These are phyloP conservation scores for Cutaneotrichosporon cavernicola DNA, from an alignment of 1,284 basidiomycete species.

Conservation along the genomic window DNA sequence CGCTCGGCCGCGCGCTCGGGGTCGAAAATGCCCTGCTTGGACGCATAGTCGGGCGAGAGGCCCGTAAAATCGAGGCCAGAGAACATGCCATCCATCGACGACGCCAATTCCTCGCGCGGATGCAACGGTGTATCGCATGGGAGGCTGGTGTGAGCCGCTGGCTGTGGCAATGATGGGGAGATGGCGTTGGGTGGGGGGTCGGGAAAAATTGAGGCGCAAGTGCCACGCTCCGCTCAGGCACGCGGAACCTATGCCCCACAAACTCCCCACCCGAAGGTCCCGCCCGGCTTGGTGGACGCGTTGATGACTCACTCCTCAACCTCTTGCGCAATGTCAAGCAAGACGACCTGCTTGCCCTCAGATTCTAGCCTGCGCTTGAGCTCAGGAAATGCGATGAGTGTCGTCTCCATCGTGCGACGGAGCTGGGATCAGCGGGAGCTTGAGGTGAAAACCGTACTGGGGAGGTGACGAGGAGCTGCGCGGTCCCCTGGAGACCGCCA, in stretches of 20 bases:
- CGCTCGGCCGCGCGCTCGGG: slow-evolving; percentile 39
- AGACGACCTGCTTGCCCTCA: slow-evolving; percentile 42
- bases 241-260: neutral
- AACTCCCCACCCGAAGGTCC: neutral
- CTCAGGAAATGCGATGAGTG: slow-evolving; percentile 44
- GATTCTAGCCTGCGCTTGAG: slow-evolving; percentile 39
- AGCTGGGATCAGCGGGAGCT: slow-evolving; percentile 31
- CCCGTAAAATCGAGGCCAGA: slow-evolving; percentile 46
- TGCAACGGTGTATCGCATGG: slow-evolving; percentile 50
- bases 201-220: neutral
- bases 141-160: slow-evolving; percentile 24
- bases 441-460: slow-evolving; percentile 33
- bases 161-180: neutral
- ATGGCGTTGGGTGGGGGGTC: neutral
- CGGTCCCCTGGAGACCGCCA: slow-evolving; percentile 40
- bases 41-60: slow-evolving; percentile 42
- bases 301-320: slow-evolving; percentile 39
- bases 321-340: slow-evolving; percentile 51
- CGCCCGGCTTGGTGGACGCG: neutral
- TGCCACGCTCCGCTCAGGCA: neutral
- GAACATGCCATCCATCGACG: slow-evolving; percentile 45
- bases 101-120: slow-evolving; percentile 37
- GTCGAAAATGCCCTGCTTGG: slow-evolving; percentile 48
- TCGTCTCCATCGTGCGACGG: slow-evolving; percentile 51
- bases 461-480: slow-evolving; percentile 49